Evolutionary conservation across 805 yeast genomes (phyloP), one percentile per base, ranked within the genome.

Genomic region (Candida coleopterorum): DNA sequence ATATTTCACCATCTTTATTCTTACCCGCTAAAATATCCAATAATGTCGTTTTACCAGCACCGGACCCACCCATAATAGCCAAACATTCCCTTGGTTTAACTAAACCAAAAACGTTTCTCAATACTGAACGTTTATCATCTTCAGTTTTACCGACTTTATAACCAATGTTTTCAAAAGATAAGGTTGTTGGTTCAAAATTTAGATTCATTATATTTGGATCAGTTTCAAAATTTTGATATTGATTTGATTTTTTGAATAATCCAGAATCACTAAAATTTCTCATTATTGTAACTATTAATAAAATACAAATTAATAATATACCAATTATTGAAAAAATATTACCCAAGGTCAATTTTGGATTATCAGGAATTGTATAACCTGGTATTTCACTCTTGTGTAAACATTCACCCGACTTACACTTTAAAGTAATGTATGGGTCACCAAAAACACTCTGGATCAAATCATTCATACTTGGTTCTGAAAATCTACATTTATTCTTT

Each of bases 61-160:
- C 98, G 0, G 97, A 89, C 1, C 97, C 97, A 29, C 98, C 98
- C 95, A 93, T 86, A 28, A 93, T 87, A 0, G 98, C 97, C 55
- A 88, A 58, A 43, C 95, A 83, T 55, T 88, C 88, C 25, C 96
- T 83, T 2, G 97, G 95, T 35, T 77, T 76, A 3, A 81, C 95
- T 10, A 77, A 48, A 8, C 98, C 98, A 47, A 75, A 78, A 0
- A 86, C 71, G 20, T 72, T 67, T 9, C 73, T 68, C 40, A 93
- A 68, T 4, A 93, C 79, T 12, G 59, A 61, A 21, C 25, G 29
- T 9, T 77, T 74, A 18, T 48, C 54, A 6, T 44, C 47, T 0
- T 78, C 70, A 9, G 76, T 74, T 18, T 48, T 55, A 7, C 46
- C 48, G 0, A 79, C 70, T 1, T 64, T 55, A 53, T 90, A 93